A percentile compares a stretch with the other conserved stretches of the same genome.
These are phyloP conservation scores for Dillenia turbinata DNA, from an alignment of 164 flowering plant genomes.

Conservation along the genomic window DNA sequence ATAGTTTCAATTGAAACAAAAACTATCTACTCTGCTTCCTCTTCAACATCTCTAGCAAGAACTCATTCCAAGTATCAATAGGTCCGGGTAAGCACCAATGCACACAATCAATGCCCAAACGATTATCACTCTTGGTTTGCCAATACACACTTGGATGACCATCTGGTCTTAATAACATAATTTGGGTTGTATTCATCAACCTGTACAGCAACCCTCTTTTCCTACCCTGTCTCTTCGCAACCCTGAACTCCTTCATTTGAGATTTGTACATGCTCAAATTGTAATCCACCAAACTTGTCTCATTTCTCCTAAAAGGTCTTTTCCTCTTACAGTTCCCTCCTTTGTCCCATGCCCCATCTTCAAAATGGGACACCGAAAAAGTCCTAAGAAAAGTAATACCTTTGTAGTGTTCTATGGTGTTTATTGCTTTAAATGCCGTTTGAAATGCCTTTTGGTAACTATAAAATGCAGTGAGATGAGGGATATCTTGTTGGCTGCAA, in stretches of 20 bases:
- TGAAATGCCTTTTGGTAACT: constrained; percentile 36
- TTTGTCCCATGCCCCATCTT: constrained; percentile 61
- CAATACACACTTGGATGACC: constrained; percentile 43
- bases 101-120: constrained; percentile 30
- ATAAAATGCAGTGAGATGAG: constrained; percentile 33
- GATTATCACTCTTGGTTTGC: constrained; percentile 21
- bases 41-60: constrained; percentile 37
- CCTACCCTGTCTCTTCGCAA: constrained; percentile 21
- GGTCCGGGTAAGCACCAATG: constrained; percentile 51
- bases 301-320: constrained; percentile 34
- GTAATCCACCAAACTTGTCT: constrained; percentile 20
- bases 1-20: neutral
- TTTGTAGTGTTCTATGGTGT: constrained; percentile 15
- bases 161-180: constrained; percentile 34
- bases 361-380: constrained; percentile 51
- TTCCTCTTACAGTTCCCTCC: constrained; percentile 66
- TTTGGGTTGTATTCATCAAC: constrained; percentile 30
- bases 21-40: constrained; percentile 10
- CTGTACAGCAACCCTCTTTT: constrained; percentile 25
- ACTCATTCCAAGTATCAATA: constrained; percentile 35
- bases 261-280: constrained; percentile 25
- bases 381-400: constrained; percentile 36
- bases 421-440: constrained; percentile 10
- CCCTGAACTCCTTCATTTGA: constrained; percentile 34
- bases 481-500: constrained; percentile 36